A percentile compares a stretch with the other conserved stretches of the same genome.
Conservation (phyloP, 495 filamentous ascomycete species). For the Annulohypoxylon nitens region DNA sequence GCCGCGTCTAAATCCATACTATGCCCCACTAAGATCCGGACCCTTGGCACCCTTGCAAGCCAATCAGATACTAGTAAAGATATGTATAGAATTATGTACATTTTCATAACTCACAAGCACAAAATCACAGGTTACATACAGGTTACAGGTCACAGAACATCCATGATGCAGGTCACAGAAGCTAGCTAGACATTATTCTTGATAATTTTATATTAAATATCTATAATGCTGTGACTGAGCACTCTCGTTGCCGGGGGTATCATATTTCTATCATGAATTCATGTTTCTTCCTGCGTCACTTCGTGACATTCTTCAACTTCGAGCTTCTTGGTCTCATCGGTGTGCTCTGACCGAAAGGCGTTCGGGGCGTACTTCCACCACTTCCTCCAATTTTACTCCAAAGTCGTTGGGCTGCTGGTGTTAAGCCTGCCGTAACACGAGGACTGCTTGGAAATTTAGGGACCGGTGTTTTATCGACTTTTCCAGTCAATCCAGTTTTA, state of each 20-base stretch:
- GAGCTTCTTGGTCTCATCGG: conserved; percentile 53
- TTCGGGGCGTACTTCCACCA: conserved; percentile 62
- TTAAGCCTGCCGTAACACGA: conserved; percentile 69
- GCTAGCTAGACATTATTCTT: background rate
- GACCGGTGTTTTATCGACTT: conserved; percentile 69
- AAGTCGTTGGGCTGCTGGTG: conserved; percentile 85
- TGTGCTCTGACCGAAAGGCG: conserved; percentile 60
- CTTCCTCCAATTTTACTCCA: conserved; percentile 74
- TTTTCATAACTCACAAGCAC: background rate
- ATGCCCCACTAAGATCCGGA: conserved; percentile 1
- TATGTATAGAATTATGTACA: background rate
- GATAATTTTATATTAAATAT: background rate
- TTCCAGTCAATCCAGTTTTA: conserved; percentile 64
- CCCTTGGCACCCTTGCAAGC: background rate
- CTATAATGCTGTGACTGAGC: background rate
- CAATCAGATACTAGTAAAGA: background rate
- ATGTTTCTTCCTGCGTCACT: conserved; percentile 28
- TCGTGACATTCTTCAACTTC: conserved; percentile 47
- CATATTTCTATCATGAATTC: conserved; percentile 34
- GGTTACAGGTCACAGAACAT: background rate
- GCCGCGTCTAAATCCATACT: conserved; percentile 1
- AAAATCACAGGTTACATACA: background rate
- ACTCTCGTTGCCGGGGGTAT: conserved; percentile 37
- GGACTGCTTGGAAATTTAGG: conserved; percentile 86
- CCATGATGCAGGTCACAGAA: background rate